These are phyloP conservation scores for Herpetomonas samuelpessoai DNA, from an alignment of 208 protist genomes.

Conservation along the genomic window DNA sequence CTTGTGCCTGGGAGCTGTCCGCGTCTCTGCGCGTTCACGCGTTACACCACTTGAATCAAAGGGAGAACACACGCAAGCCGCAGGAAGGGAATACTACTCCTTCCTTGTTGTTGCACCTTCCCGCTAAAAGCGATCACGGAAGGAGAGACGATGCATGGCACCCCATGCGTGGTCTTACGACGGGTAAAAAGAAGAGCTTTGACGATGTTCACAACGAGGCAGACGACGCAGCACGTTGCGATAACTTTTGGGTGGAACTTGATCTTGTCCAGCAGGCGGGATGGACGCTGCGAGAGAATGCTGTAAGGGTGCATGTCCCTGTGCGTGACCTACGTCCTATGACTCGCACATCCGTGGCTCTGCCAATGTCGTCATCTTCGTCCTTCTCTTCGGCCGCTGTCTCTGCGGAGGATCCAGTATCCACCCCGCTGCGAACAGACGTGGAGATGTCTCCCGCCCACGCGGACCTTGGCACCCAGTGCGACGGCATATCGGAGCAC, in stretches of 20 bases:
- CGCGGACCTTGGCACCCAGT: no score
- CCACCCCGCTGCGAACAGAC: no score
- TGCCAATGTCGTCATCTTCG: no score
- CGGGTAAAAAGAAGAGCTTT: background rate
- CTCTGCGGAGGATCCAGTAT: no score
- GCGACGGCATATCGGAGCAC: no score
- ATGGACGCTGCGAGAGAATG: constrained; percentile 4
- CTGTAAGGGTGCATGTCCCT: background rate
- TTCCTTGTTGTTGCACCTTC: background rate
- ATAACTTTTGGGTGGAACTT: constrained; percentile 3
- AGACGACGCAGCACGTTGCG: background rate
- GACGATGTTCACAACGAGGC: background rate
- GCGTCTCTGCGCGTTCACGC: constrained; percentile 12
- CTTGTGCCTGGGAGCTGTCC: constrained; percentile 20
- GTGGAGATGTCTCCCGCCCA: no score
- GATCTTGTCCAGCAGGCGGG: background rate
- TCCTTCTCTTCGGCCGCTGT: no score
- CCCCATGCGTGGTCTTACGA: background rate
- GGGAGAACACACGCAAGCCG: background rate
- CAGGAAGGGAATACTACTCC: background rate
- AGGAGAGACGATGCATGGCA: background rate
- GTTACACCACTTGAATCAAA: background rate
- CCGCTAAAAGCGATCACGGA: background rate
- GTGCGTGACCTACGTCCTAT: background rate
- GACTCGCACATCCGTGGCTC: no score